Evolutionary conservation across 2,329 filamentous ascomycete species (phyloP), one percentile per base, ranked within the genome.

Genomic region (Fusarium odoratissimum): DNA sequence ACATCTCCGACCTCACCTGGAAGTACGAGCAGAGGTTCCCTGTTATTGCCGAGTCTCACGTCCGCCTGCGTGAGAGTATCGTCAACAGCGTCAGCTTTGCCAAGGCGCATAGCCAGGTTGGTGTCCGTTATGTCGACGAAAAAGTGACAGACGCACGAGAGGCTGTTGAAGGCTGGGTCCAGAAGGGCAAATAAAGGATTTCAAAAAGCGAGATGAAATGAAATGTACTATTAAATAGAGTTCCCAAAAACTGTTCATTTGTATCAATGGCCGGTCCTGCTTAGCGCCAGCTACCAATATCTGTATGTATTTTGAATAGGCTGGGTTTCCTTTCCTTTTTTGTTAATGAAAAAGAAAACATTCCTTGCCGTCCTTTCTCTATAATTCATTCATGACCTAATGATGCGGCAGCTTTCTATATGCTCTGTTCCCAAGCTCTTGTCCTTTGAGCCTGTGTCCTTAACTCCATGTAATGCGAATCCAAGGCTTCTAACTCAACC

Each of bases 11-110:
- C 79, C 86, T 98, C 80, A 85, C 92, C 49, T 99, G 96, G 96
- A 91, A 90, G 80, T 99, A 96, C 82, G 96, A 99, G 90, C 90
- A 97, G 88, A 91, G 89, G 78, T 93, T 95, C 80, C 96, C 96
- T 8, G 92, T 88, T 23, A 82, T 99, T 60, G 92, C 94, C 23
- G 91, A 97, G 76, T 90, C 93, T 64, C 96, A 99, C 84, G 77
- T 95, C 69, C 85, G 88, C 78, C 86, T 93, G 58, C 91, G 92
- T 69, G 90, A 93, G 78, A 87, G 91, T 49, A 86, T 95, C 69
- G 86, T 89, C 80, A 87, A 91, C 80, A 91, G 92, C 64, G 90
- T 91, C 85, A 86, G 89, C 81, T 93, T 94, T 70, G 93, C 93
- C 60, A 90, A 90, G 82, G 89, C 92, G 62, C 93, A 97, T 83